Conservation (phyloP, 2,329 filamentous ascomycete species). For the Stagonosporopsis tanaceti region DNA sequence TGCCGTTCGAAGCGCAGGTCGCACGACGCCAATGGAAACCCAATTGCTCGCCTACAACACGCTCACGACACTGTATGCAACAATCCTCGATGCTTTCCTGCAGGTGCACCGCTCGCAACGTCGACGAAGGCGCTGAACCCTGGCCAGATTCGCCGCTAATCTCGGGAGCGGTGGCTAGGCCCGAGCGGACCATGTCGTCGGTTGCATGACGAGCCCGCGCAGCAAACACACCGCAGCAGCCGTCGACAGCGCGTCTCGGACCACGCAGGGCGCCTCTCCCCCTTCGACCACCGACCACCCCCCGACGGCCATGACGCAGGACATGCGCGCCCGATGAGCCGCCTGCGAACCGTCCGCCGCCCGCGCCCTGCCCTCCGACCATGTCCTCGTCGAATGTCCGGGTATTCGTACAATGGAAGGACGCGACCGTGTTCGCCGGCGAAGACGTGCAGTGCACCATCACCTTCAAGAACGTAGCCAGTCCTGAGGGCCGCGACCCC, state of each 20-base stretch:
- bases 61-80: too few relatives aligned
- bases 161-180: slow-evolving; percentile 10
- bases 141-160: slow-evolving; percentile 7
- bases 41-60: too few relatives aligned
- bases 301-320: slow-evolving; percentile 38
- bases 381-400: slow-evolving; percentile 72
- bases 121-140: slow-evolving; percentile 16
- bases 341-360: slow-evolving; percentile 34
- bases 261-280: slow-evolving; percentile 9
- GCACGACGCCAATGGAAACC: too few relatives aligned
- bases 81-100: background rate
- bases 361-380: slow-evolving; percentile 40
- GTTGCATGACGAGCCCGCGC: slow-evolving; percentile 16
- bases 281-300: slow-evolving; percentile 14
- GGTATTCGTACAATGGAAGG: slow-evolving; percentile 94
- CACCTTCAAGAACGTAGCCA: slow-evolving; percentile 87
- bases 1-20: too few relatives aligned
- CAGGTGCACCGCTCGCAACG: background rate
- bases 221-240: slow-evolving; percentile 16
- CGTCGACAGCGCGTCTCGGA: slow-evolving; percentile 10
- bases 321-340: slow-evolving; percentile 43
- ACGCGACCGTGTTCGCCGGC: slow-evolving; percentile 93
- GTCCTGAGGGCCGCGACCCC: slow-evolving; percentile 52
- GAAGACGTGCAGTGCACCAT: slow-evolving; percentile 96
- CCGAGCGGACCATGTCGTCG: slow-evolving; percentile 20